These are phyloP conservation scores for Aspergillaceae sp. DNA, from an alignment of 2,329 filamentous ascomycete species.

Conservation along the genomic window DNA sequence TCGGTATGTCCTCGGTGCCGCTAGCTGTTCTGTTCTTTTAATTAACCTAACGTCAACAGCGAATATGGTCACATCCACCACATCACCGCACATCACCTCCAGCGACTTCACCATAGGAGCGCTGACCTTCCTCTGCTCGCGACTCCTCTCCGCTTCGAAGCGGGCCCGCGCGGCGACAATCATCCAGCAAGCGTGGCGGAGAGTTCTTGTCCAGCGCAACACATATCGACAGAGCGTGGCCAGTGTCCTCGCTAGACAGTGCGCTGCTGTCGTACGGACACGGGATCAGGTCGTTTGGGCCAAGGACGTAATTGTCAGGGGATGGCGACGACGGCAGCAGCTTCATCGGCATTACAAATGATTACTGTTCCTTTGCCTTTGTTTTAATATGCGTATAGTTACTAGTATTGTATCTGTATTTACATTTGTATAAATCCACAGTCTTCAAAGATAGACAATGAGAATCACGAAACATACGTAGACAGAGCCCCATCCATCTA, in stretches of 20 bases:
- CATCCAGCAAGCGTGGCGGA: constrained; percentile 47
- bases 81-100: constrained; percentile 40
- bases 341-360: too few species aligned
- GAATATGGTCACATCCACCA: constrained; percentile 32
- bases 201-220: constrained; percentile 5
- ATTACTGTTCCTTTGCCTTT: too few species aligned
- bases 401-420: too few species aligned
- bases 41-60: constrained; percentile 24
- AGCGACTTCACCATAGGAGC: constrained; percentile 48
- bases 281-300: constrained; percentile 36
- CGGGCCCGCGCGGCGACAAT: constrained; percentile 43
- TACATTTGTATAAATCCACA: too few species aligned
- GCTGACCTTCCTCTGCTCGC: constrained; percentile 52
- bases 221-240: not conserved
- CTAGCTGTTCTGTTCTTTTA: too few species aligned
- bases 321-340: too few species aligned
- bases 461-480: too few species aligned
- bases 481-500: not conserved
- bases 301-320: constrained; percentile 13
- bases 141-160: constrained; percentile 45
- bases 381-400: too few species aligned
- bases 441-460: too few species aligned
- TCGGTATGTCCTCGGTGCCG: constrained; percentile 23
- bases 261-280: constrained; percentile 39
- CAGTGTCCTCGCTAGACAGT: constrained; percentile 27